These are phyloP conservation scores for Colletotrichum cereale DNA, from an alignment of 2,329 filamentous ascomycete species.

Conservation along the genomic window DNA sequence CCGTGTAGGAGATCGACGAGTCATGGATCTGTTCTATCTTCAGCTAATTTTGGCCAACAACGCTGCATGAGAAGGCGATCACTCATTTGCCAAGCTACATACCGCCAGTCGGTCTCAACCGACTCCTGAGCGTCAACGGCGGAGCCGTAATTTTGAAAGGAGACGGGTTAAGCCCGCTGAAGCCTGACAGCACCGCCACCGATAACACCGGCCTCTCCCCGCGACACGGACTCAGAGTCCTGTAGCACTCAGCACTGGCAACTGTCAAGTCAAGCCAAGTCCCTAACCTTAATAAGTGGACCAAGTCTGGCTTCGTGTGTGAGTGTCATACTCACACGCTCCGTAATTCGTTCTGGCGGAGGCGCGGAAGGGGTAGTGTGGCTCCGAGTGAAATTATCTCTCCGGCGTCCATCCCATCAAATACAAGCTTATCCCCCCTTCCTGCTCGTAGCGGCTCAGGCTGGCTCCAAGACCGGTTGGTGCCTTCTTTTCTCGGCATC, in stretches of 20 bases:
- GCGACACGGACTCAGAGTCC: not conserved
- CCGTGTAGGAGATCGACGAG: constrained; percentile 21
- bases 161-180: not conserved
- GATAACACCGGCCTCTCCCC: constrained; percentile 13
- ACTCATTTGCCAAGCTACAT: constrained; percentile 8
- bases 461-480: not conserved
- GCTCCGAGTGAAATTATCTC: not conserved
- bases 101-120: not conserved
- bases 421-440: not conserved
- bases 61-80: constrained; percentile 20
- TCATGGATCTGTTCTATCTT: constrained; percentile 12
- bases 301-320: not conserved
- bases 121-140: constrained; percentile 6
- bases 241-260: not conserved
- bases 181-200: not conserved
- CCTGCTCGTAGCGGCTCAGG: not conserved
- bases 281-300: constrained; percentile 25
- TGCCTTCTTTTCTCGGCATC: not conserved
- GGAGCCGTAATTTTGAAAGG: not conserved
- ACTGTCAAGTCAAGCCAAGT: constrained; percentile 2
- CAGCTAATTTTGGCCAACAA: constrained; percentile 9
- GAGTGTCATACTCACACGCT: not conserved
- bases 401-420: not conserved
- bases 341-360: not conserved
- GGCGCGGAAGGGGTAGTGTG: not conserved